Conservation (phyloP, 139 green algal species). For the Chlamydomonas applanata region DNA sequence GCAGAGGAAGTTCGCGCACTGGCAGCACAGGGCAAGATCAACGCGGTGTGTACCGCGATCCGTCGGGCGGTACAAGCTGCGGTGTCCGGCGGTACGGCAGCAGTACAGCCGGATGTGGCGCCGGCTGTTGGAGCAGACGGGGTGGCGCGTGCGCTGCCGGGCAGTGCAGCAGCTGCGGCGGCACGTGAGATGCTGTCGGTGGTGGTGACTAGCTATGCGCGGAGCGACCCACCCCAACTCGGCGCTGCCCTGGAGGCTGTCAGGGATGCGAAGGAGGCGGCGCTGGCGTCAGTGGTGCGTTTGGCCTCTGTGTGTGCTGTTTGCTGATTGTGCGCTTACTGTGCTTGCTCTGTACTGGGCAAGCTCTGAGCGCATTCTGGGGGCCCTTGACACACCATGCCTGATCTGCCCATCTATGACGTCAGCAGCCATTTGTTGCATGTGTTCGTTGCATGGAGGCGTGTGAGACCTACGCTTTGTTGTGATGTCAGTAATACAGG, state of each 20-base stretch:
- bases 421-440: too few species aligned
- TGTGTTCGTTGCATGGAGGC: too few species aligned
- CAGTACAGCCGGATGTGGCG: neutral
- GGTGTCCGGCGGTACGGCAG: neutral
- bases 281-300: constrained; percentile 25
- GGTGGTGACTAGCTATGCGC: constrained; percentile 57
- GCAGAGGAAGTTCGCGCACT: neutral
- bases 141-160: neutral
- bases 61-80: constrained; percentile 24
- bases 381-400: too few species aligned
- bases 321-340: too few species aligned
- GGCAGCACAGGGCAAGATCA: constrained; percentile 40
- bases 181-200: constrained; percentile 47
- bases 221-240: constrained; percentile 60
- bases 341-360: too few species aligned
- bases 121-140: neutral
- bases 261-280: constrained; percentile 59
- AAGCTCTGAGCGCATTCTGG: too few species aligned
- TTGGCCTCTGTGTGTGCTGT: too few species aligned
- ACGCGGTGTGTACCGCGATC: constrained; percentile 46
- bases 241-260: constrained; percentile 70
- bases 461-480: too few species aligned
- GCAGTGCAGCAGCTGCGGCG: neutral
- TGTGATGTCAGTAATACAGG: too few species aligned
- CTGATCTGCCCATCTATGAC: too few species aligned